phyloP scores from a whole-genome alignment of 2,329 filamentous ascomycete genomes.

The Colletotrichum noveboracense region DNA sequence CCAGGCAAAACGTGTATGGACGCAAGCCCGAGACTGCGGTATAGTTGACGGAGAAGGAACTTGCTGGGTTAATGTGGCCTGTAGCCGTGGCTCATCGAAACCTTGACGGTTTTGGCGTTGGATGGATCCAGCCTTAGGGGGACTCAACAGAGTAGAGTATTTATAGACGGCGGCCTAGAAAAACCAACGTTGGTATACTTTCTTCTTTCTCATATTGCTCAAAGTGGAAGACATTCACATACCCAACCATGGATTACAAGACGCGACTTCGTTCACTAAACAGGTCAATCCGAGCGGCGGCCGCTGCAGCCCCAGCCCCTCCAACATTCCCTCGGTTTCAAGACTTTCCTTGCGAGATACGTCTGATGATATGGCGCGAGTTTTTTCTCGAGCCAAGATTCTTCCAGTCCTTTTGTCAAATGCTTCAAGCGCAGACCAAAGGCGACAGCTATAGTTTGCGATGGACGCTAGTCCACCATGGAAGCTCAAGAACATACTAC shows the following conservation, averaged over 20 bases:
- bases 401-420: not conserved
- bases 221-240: not conserved
- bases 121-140: not conserved
- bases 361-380: not conserved
- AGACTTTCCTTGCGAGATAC: not conserved
- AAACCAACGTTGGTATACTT: rapidly evolving
- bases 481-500: not conserved
- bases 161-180: not conserved
- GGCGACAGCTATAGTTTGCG: rapidly evolving
- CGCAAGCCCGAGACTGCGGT: not conserved
- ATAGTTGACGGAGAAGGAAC: not conserved
- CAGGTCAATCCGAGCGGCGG: not conserved
- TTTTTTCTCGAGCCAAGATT: not conserved
- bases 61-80: not conserved
- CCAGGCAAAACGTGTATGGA: constrained; percentile 2
- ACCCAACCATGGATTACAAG: not conserved
- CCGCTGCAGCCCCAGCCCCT: not conserved
- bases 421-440: rapidly evolving
- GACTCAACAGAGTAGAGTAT: not conserved
- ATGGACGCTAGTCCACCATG: not conserved
- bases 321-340: not conserved
- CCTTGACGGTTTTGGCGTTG: not conserved
- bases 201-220: not conserved
- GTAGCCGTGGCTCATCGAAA: not conserved
- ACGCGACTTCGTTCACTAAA: not conserved